A percentile compares a stretch with the other conserved stretches of the same genome.
These are phyloP conservation scores for Wilcoxina mikolae DNA, from an alignment of 495 filamentous ascomycete genomes.

Conservation along the genomic window DNA sequence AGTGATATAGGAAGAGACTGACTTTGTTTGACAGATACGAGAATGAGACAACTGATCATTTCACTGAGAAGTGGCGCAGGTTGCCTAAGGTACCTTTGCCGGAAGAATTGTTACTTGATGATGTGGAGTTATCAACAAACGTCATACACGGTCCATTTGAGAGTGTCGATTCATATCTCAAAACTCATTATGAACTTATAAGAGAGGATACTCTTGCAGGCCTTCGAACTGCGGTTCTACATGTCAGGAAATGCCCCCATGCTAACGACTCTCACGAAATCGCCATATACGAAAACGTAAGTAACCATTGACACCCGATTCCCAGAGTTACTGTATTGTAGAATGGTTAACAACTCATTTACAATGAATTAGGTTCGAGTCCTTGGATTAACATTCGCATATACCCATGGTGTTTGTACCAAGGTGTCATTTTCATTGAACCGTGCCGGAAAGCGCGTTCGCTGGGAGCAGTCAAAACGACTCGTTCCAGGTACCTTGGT, in stretches of 20 bases:
- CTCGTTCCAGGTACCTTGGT: constrained; percentile 56
- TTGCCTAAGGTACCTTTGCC: constrained; percentile 35
- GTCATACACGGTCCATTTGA: constrained; percentile 29
- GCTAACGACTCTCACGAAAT: constrained; percentile 43
- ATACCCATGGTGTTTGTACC: constrained; percentile 43
- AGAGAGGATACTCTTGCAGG: constrained; percentile 48
- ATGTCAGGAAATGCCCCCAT: constrained; percentile 32
- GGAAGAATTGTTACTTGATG: constrained; percentile 27
- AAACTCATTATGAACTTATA: constrained; percentile 50
- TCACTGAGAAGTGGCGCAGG: constrained; percentile 29
- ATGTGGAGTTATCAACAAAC: constrained; percentile 29
- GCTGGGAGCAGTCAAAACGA: constrained; percentile 63
- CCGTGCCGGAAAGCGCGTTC: constrained; percentile 51
- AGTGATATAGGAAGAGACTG: not conserved
- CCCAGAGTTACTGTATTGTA: not conserved
- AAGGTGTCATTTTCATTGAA: constrained; percentile 57
- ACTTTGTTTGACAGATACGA: constrained; percentile 16
- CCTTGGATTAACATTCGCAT: constrained; percentile 45
- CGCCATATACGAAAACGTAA: constrained; percentile 62
- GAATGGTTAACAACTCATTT: constrained; percentile 7
- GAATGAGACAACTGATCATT: constrained; percentile 14
- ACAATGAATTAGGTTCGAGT: constrained; percentile 47
- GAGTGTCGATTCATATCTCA: constrained; percentile 38
- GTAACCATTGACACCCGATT: constrained; percentile 13
- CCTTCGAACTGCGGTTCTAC: constrained; percentile 43